Percentiles rank a stretch among this genome's conserved stretches.
phyloP scores from a whole-genome alignment of 164 flowering plant species.

The Taxillus chinensis region DNA sequence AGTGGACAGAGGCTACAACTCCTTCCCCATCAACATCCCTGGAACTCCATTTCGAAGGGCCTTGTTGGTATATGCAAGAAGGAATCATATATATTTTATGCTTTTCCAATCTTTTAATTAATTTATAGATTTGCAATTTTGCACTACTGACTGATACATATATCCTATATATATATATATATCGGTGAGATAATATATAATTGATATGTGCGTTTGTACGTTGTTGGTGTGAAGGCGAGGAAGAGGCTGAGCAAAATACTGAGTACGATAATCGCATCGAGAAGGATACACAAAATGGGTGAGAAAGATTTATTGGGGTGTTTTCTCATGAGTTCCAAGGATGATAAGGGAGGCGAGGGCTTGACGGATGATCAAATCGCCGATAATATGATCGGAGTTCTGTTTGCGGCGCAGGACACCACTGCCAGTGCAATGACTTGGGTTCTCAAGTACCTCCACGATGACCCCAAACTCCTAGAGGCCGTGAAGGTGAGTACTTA shows the following conservation, averaged over 20 bases:
- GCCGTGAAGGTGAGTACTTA: conserved; percentile 41
- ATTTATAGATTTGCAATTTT: too few relatives aligned
- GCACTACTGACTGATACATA: not conserved
- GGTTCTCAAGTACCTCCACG: conserved; percentile 82
- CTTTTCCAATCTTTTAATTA: too few relatives aligned
- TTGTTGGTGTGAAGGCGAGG: conserved; percentile 49
- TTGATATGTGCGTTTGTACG: not conserved
- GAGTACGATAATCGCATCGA: conserved; percentile 38
- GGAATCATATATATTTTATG: too few relatives aligned
- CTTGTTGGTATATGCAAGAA: conserved; percentile 24
- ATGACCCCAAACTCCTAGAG: conserved; percentile 62
- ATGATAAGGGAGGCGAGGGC: conserved; percentile 28
- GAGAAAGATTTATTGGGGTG: conserved; percentile 45
- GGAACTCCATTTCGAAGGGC: conserved; percentile 53
- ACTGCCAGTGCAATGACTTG: conserved; percentile 91
- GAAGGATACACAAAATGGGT: conserved; percentile 35
- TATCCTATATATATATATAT: too few relatives aligned
- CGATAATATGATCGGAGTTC: conserved; percentile 82
- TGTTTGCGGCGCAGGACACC: conserved; percentile 92
- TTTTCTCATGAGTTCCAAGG: conserved; percentile 36
- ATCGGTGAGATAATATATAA: too few relatives aligned
- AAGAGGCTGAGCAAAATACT: conserved; percentile 46
- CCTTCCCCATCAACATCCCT: conserved; percentile 41
- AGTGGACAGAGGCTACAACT: conserved; percentile 45
- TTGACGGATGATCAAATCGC: conserved; percentile 58